Evolutionary conservation across 2,329 filamentous ascomycete genomes (phyloP).

Genomic region (Zalaria obscura): DNA sequence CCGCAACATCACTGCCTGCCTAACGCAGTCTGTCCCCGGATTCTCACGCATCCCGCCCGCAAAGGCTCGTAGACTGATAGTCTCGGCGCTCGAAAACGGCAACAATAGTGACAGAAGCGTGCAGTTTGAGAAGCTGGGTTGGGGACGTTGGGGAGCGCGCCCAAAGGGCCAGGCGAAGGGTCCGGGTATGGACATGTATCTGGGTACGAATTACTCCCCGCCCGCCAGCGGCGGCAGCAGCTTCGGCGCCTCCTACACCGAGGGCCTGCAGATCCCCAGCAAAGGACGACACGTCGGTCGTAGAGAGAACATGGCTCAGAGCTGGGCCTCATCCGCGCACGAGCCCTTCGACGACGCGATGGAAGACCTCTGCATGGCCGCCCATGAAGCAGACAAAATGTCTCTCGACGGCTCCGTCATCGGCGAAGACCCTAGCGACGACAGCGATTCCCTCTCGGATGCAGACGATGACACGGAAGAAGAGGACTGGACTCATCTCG

Average conservation of each 20-base stretch:
- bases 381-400: constrained; percentile 90
- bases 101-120: constrained; percentile 53
- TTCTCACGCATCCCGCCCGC: constrained; percentile 79
- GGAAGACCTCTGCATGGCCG: constrained; percentile 50
- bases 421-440: constrained; percentile 64
- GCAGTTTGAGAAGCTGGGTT: constrained; percentile 88
- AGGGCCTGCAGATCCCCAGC: constrained; percentile 11
- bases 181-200: constrained; percentile 19
- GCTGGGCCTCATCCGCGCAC: constrained; percentile 8
- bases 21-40: constrained; percentile 84
- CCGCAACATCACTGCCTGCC: constrained; percentile 85
- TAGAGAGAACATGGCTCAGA: constrained; percentile 1
- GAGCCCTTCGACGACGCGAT: constrained; percentile 6
- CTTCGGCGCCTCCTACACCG: constrained; percentile 18
- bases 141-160: constrained; percentile 89
- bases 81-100: constrained; percentile 70
- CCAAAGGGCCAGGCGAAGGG: constrained; percentile 47
- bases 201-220: constrained; percentile 27
- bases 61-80: constrained; percentile 81
- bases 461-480: constrained; percentile 68
- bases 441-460: constrained; percentile 41
- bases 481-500: constrained; percentile 88
- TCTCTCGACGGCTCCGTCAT: constrained; percentile 62
- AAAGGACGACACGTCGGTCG: constrained; percentile 9
- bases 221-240: constrained; percentile 34